phyloP scores from a whole-genome alignment of 148 eudicot genomes.

The Nepenthes gracilis region DNA sequence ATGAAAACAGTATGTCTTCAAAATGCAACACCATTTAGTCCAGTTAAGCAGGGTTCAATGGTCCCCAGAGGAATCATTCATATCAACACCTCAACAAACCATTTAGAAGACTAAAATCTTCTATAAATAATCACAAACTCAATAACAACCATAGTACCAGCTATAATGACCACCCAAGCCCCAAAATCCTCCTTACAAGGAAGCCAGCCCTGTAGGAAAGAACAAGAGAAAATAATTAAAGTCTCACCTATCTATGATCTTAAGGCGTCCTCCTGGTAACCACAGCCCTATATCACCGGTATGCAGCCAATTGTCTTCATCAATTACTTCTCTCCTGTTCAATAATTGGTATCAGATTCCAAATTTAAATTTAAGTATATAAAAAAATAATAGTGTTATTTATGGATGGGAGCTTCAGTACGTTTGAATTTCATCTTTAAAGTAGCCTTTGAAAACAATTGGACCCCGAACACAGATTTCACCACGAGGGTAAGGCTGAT shows the following conservation, averaged over 20 bases:
- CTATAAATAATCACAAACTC: too few relatives aligned
- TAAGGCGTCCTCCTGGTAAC: conserved; percentile 94
- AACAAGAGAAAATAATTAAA: neutral
- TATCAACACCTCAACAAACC: too few relatives aligned
- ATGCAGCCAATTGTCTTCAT: conserved; percentile 88
- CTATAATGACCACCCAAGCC: too few relatives aligned
- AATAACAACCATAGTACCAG: too few relatives aligned
- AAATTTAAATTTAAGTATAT: neutral
- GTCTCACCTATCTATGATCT: conserved; percentile 81
- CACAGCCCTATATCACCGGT: conserved; percentile 95
- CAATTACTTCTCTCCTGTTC: conserved; percentile 82
- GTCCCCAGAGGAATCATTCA: too few relatives aligned
- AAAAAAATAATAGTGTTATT: neutral
- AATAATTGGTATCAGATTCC: conserved; percentile 5
- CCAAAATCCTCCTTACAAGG: neutral
- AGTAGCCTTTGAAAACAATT: conserved; percentile 77
- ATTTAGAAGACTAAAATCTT: too few relatives aligned
- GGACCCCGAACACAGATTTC: conserved; percentile 97
- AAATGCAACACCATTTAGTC: too few relatives aligned
- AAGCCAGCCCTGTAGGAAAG: neutral
- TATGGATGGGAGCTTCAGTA: conserved; percentile 11
- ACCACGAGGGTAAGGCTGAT: conserved; percentile 92
- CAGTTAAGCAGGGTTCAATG: too few relatives aligned
- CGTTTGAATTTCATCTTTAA: conserved; percentile 89
- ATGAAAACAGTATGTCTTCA: too few relatives aligned